Evolutionary conservation across 129 eudicot genomes (phyloP), one percentile per base, ranked within the genome.

Genomic region (Logfia minima): DNA sequence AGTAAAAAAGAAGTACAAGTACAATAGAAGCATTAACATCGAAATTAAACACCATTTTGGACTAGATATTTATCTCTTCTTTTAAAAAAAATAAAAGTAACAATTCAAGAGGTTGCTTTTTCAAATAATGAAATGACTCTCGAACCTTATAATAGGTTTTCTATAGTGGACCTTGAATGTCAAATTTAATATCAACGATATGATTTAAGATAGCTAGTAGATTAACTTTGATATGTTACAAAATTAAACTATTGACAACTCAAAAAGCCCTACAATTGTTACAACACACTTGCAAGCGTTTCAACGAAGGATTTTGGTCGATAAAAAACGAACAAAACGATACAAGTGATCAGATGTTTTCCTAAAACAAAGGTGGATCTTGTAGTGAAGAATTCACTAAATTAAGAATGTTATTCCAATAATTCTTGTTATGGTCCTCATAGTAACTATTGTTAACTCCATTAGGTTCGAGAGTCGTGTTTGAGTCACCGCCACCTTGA

Each of bases 371-470:
- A 58, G 86, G 90, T 11, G 98, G 92, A 84, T 87, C 85, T 29
- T 91, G 84, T 18, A 88, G 91, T 0, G 98, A 89, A 35, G 96
- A 85, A 77, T 89, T 87, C 77, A 88, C 86, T 83, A 78, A 78
- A 60, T 78, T 70, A 23, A 83, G 80, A 83, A 83, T 83, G 76
- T 77, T 83, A 48, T 83, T 83, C 98, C 98, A 93, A 32, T 93
- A 93, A 70, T 83, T 88, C 88, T 93, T 93, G 87, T 87, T 80
- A 72, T 93, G 88, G 77, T 93, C 97, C 17, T 67, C 86, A 45
- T 77, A 84, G 53, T 76, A 75, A 18, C 66, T 28, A 4, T 63
- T 70, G 64, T 53, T 73, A 22, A 39, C 80, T 22, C 72, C 74
- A 62, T 62, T 74, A 22, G 69, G 34, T 24, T 75, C 73, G 37